These are phyloP conservation scores for Setaria viridis DNA, from an alignment of 202 grass and related monocot species.

Conservation along the genomic window DNA sequence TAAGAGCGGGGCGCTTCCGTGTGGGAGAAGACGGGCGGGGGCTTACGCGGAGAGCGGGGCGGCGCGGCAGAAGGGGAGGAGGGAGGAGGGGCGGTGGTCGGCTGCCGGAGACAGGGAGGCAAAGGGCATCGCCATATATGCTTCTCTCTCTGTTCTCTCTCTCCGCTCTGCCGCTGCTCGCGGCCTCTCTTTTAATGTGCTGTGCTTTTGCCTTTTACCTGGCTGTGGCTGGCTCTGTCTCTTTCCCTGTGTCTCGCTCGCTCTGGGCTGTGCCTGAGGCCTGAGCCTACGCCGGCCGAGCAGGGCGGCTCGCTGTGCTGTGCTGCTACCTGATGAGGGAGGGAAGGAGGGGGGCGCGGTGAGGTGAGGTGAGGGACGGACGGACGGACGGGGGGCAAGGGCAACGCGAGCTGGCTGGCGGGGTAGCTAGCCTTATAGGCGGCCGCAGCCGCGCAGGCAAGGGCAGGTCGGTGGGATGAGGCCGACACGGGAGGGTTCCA, in stretches of 20 bases:
- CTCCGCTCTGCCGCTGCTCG: slow-evolving; percentile 21
- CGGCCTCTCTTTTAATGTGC: slow-evolving; percentile 66
- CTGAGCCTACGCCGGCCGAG: background rate
- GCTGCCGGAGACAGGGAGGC: slow-evolving; percentile 79
- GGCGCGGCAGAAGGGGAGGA: slow-evolving; percentile 59
- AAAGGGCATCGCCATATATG: slow-evolving; percentile 86
- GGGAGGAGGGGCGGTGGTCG: slow-evolving; percentile 58
- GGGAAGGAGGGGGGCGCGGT: background rate
- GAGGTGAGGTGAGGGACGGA: background rate
- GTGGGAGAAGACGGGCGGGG: background rate
- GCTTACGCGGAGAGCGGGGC: slow-evolving; percentile 48
- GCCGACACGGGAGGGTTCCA: slow-evolving; percentile 59
- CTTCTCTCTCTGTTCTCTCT: slow-evolving; percentile 6
- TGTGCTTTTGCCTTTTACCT: slow-evolving; percentile 61
- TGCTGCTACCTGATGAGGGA: slow-evolving; percentile 14
- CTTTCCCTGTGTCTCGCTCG: slow-evolving; percentile 40
- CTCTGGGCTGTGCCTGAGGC: slow-evolving; percentile 11
- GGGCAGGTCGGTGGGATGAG: slow-evolving; percentile 18
- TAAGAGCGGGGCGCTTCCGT: background rate
- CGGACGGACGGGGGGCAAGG: background rate
- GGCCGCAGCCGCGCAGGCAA: background rate
- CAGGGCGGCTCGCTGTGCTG: slow-evolving; percentile 13
- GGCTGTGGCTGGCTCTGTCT: slow-evolving; percentile 42
- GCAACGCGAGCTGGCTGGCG: background rate
- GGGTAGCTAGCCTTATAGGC: slow-evolving; percentile 26